Conservation (phyloP, 2,329 filamentous ascomycete genomes). For the Neofusicoccum sp. region DNA sequence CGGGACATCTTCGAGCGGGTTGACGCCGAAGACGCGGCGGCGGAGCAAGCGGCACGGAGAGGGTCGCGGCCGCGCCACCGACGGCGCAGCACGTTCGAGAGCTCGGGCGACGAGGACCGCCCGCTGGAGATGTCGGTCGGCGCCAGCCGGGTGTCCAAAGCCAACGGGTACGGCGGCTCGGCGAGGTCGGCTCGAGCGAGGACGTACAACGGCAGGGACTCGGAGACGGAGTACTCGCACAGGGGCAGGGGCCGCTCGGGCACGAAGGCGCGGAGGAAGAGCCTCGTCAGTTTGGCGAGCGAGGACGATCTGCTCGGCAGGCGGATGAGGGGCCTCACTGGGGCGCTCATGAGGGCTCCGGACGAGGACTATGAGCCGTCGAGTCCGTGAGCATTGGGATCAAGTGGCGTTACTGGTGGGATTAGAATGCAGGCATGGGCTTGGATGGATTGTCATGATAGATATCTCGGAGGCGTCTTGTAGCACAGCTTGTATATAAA, state of each 20-base stretch:
- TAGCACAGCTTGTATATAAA: too few relatives aligned
- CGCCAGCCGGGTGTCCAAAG: constrained; percentile 19
- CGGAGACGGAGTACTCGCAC: background rate
- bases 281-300: constrained; percentile 46
- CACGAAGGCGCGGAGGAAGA: constrained; percentile 35
- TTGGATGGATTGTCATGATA: too few relatives aligned
- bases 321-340: constrained; percentile 49
- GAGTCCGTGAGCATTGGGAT: constrained; percentile 2
- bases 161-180: background rate
- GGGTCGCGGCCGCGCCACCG: constrained; percentile 43
- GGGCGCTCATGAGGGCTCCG: constrained; percentile 34
- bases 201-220: background rate
- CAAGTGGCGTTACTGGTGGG: too few relatives aligned
- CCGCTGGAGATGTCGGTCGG: constrained; percentile 72
- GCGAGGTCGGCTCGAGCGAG: constrained; percentile 1
- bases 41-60: background rate
- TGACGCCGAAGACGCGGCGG: constrained; percentile 35
- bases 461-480: too few relatives aligned
- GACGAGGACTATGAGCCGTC: constrained; percentile 15
- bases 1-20: constrained; percentile 65
- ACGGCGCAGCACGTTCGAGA: constrained; percentile 52
- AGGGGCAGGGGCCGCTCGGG: constrained; percentile 11
- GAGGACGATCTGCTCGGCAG: constrained; percentile 49
- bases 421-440: too few relatives aligned
- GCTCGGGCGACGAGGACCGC: constrained; percentile 73